These are phyloP conservation scores for Periconia digitata DNA, from an alignment of 2,329 filamentous ascomycete genomes.

Conservation along the genomic window DNA sequence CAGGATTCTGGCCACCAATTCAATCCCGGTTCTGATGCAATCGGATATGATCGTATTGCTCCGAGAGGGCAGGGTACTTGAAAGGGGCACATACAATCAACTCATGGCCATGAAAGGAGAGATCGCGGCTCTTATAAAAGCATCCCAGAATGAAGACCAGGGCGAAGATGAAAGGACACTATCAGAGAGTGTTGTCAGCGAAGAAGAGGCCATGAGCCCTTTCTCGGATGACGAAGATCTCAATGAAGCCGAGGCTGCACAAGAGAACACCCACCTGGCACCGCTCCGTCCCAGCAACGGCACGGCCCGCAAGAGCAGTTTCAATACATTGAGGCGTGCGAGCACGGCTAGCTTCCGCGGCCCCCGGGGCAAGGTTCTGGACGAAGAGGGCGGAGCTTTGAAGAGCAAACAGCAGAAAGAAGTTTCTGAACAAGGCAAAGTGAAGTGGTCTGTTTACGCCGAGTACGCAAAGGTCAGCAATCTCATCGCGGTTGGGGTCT, in stretches of 20 bases:
- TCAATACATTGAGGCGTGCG: slow-evolving; percentile 80
- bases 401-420: slow-evolving; percentile 89
- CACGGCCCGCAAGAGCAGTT: slow-evolving; percentile 68
- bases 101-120: slow-evolving; percentile 92
- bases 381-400: slow-evolving; percentile 75
- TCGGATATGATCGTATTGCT: slow-evolving; percentile 87
- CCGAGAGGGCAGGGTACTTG: slow-evolving; percentile 78
- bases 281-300: slow-evolving; percentile 64
- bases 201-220: slow-evolving; percentile 63
- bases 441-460: slow-evolving; percentile 92
- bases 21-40: slow-evolving; percentile 85
- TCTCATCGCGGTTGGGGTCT: slow-evolving; percentile 77
- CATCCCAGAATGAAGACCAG: slow-evolving; percentile 61
- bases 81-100: slow-evolving; percentile 88
- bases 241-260: slow-evolving; percentile 60
- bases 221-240: slow-evolving; percentile 54
- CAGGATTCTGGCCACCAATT: slow-evolving; percentile 90
- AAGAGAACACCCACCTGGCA: slow-evolving; percentile 75
- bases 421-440: slow-evolving; percentile 89
- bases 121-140: slow-evolving; percentile 80
- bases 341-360: slow-evolving; percentile 90
- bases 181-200: slow-evolving; percentile 61
- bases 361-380: slow-evolving; percentile 77
- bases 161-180: slow-evolving; percentile 48
- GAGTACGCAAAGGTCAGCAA: slow-evolving; percentile 98